A percentile compares a stretch with the other conserved stretches of the same genome.
These are phyloP conservation scores for Alternaria sp. DNA, from an alignment of 2,329 filamentous ascomycete species.

Conservation along the genomic window DNA sequence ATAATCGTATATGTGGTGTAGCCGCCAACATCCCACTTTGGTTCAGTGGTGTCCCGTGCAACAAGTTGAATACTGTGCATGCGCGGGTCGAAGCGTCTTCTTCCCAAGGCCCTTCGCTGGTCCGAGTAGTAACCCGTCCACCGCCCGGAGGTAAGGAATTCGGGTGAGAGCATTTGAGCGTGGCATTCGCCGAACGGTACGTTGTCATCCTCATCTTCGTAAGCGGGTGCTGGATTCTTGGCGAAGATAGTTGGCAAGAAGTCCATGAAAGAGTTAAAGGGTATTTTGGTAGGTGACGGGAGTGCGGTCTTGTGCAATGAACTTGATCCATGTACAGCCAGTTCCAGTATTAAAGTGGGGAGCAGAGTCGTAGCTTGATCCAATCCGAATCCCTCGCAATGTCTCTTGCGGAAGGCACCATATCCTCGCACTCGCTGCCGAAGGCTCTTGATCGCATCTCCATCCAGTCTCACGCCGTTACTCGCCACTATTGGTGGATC, in stretches of 20 bases:
- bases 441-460: not conserved
- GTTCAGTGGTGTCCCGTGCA: not conserved
- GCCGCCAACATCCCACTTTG: no score
- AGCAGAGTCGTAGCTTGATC: conserved; percentile 18
- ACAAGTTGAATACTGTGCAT: conserved; percentile 23
- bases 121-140: conserved; percentile 31
- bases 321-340: not conserved
- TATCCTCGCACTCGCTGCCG: conserved; percentile 12
- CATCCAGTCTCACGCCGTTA: not conserved
- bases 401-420: not conserved
- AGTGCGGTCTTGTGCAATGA: not conserved
- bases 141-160: conserved; percentile 18
- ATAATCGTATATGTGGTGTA: conserved; percentile 2
- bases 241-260: conserved; percentile 21
- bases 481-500: not conserved
- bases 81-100: conserved; percentile 10
- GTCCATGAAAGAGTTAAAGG: conserved; percentile 20
- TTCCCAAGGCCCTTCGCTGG: conserved; percentile 3
- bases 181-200: conserved; percentile 23
- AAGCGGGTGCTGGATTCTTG: not conserved
- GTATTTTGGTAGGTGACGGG: conserved; percentile 19
- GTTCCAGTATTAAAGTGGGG: conserved; percentile 6
- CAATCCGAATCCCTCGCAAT: conserved; percentile 1
- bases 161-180: conserved; percentile 20
- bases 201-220: not conserved